Percentiles rank a stretch among this genome's conserved stretches.
Conservation (phyloP, 768 basidiomycete species). For the Phaeolepiota aurea region DNA sequence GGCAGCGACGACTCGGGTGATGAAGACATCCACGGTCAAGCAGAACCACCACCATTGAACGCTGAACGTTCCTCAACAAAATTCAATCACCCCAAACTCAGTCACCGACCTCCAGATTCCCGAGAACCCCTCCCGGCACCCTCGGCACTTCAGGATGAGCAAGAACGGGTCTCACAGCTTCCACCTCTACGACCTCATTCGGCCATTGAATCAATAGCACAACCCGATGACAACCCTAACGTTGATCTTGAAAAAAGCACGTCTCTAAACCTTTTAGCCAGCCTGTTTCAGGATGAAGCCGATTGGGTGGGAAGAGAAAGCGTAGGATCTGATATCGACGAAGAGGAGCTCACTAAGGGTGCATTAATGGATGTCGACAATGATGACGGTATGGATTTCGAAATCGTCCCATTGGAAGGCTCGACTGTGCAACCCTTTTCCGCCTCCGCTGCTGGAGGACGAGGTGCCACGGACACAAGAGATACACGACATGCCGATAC, state of each 20-base stretch:
- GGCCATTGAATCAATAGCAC: background rate
- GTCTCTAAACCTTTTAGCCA: conserved; percentile 38
- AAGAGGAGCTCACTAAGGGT: conserved; percentile 21
- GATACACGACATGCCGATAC: no score
- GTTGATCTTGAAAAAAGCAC: conserved; percentile 35
- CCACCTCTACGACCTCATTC: conserved; percentile 1
- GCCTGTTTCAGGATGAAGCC: conserved; percentile 40
- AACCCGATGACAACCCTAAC: conserved; percentile 15
- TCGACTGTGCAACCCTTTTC: no score
- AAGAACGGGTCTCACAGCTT: background rate
- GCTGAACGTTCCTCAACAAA: no score
- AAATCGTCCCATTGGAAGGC: conserved; percentile 22
- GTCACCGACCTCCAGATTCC: no score
- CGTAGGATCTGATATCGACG: conserved; percentile 48
- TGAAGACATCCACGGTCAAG: conserved; percentile 7
- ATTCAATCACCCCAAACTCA: no score
- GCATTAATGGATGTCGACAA: conserved; percentile 11
- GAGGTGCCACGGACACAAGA: no score
- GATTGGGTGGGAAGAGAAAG: conserved; percentile 60
- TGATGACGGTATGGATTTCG: conserved; percentile 21
- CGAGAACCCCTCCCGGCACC: background rate
- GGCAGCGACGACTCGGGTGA: conserved; percentile 8
- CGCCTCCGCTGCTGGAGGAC: background rate
- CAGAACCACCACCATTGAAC: background rate
- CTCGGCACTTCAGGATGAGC: background rate